Percentiles rank a stretch among this genome's conserved stretches.
Conservation (phyloP, 2,329 filamentous ascomycete species). For the Calonectria ilicicola region DNA sequence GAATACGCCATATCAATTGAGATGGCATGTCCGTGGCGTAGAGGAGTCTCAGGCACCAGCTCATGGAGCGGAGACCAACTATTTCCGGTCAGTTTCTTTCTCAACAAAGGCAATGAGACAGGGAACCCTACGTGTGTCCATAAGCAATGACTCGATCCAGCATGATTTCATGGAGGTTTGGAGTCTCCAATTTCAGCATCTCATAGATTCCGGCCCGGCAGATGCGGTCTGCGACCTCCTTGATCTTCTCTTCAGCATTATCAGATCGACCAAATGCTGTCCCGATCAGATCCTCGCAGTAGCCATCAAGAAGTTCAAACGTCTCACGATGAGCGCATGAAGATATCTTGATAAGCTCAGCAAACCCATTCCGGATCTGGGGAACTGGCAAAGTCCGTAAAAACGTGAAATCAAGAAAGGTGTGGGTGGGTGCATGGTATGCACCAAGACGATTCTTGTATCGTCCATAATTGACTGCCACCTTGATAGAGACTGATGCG, state of each 20-base stretch:
- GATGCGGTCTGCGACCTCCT: conserved; percentile 73
- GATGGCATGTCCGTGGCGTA: conserved; percentile 80
- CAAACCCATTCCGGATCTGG: conserved; percentile 80
- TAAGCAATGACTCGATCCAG: conserved; percentile 80
- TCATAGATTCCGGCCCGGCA: conserved; percentile 77
- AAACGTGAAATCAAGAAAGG: conserved; percentile 80
- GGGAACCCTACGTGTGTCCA: conserved; percentile 70
- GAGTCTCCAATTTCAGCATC: conserved; percentile 80
- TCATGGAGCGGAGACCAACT: conserved; percentile 80
- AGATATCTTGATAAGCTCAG: conserved; percentile 82
- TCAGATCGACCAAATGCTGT: conserved; percentile 74
- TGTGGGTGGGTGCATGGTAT: conserved; percentile 78
- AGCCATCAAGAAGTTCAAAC: conserved; percentile 75
- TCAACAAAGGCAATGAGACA: not conserved
- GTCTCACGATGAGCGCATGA: conserved; percentile 75
- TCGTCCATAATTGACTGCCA: conserved; percentile 82
- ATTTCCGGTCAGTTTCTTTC: not conserved
- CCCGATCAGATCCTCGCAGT: conserved; percentile 75
- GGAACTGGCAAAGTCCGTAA: conserved; percentile 74
- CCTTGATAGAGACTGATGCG: conserved; percentile 81
- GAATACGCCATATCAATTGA: conserved; percentile 83
- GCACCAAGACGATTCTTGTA: conserved; percentile 82
- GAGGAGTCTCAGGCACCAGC: conserved; percentile 74
- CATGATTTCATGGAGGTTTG: conserved; percentile 79
- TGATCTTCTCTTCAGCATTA: conserved; percentile 65